Evolutionary conservation across 495 filamentous ascomycete species (phyloP).

Genomic region (Bryoglossum gracile): DNA sequence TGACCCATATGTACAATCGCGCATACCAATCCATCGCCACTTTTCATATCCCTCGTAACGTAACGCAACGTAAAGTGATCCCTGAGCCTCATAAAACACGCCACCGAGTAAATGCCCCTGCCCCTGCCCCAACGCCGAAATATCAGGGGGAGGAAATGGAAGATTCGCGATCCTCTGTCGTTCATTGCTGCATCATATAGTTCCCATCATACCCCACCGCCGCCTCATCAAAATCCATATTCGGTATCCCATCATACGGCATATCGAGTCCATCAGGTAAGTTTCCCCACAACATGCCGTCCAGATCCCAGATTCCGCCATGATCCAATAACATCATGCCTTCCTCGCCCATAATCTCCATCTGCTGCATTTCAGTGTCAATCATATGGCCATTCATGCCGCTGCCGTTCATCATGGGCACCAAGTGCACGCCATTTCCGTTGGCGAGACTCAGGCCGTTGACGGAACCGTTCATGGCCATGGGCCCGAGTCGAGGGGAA

Average conservation of each 20-base stretch:
- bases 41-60: no score
- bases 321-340: constrained; percentile 48
- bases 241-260: constrained; percentile 24
- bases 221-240: constrained; percentile 22
- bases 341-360: constrained; percentile 41
- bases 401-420: constrained; percentile 26
- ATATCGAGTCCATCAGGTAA: constrained; percentile 25
- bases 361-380: constrained; percentile 19
- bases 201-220: constrained; percentile 9
- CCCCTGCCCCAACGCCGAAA: no score
- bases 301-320: constrained; percentile 48
- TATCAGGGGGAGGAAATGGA: no score
- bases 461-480: background rate
- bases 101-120: no score
- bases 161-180: no score
- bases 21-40: no score
- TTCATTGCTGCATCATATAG: constrained; percentile 24
- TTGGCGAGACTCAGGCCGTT: constrained; percentile 12
- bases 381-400: constrained; percentile 23
- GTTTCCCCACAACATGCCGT: constrained; percentile 31
- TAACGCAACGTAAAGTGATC: no score
- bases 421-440: constrained; percentile 28
- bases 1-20: no score
- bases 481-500: constrained; percentile 16
- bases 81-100: no score